Conservation (phyloP, 129 eudicot genomes). For the Centrapalus pauciflorus region DNA sequence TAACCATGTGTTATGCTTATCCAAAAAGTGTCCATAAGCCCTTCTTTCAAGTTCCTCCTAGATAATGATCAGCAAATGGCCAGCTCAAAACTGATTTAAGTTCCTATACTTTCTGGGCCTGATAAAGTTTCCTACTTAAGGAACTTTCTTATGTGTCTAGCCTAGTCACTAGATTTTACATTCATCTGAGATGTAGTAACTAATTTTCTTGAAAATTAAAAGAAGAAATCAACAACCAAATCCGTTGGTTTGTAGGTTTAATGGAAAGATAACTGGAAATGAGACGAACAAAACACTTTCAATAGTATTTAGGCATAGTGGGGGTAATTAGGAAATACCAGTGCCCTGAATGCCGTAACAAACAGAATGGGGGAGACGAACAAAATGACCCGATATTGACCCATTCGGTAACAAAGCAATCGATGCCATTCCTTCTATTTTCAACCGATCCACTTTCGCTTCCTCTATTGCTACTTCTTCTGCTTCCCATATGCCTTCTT, state of each 20-base stretch:
- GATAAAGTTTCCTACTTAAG: too few relatives aligned
- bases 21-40: background rate
- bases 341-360: slow-evolving; percentile 91
- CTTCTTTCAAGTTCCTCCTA: background rate
- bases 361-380: slow-evolving; percentile 73
- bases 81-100: too few relatives aligned
- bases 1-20: background rate
- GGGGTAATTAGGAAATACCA: slow-evolving; percentile 39
- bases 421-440: slow-evolving; percentile 87
- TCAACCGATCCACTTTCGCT: slow-evolving; percentile 23
- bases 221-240: background rate
- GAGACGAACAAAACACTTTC: background rate
- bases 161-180: too few relatives aligned
- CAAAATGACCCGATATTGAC: slow-evolving; percentile 91
- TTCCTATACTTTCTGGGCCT: too few relatives aligned
- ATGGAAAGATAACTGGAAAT: background rate
- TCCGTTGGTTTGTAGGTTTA: too few relatives aligned
- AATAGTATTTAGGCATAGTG: background rate
- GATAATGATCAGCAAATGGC: background rate
- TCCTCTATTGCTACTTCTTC: slow-evolving; percentile 23
- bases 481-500: slow-evolving; percentile 12
- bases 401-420: slow-evolving; percentile 80
- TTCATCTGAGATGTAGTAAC: too few relatives aligned
- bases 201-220: too few relatives aligned
- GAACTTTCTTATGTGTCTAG: too few relatives aligned